Conservation (phyloP, 805 yeast genomes). For the Saccharomycopsis sp. region DNA sequence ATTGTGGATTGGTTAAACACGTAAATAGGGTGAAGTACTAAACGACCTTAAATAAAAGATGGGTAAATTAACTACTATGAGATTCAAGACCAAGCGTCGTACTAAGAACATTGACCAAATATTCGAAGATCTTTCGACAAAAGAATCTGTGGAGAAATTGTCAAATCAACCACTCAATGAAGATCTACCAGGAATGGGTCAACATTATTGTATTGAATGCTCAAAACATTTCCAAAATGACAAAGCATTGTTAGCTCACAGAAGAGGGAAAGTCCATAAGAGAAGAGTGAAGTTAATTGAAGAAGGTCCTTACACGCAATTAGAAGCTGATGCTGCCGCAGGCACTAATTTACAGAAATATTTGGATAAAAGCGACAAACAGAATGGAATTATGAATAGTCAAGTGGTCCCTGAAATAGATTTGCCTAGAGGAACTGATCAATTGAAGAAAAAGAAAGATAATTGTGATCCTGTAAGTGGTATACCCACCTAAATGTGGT, state of each 20-base stretch:
- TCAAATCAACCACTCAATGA: conserved; percentile 86
- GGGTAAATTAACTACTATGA: conserved; percentile 83
- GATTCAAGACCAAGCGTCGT: conserved; percentile 87
- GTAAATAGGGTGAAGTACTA: too few species aligned
- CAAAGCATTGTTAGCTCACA: conserved; percentile 63
- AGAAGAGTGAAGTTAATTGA: conserved; percentile 73
- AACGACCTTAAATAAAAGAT: conserved; percentile 30
- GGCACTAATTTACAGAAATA: conserved; percentile 56
- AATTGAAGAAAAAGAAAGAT: conserved; percentile 8
- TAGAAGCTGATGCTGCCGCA: conserved; percentile 87
- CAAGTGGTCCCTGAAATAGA: conserved; percentile 6
- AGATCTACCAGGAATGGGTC: conserved; percentile 89
- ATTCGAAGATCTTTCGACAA: conserved; percentile 61
- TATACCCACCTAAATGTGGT: too few species aligned
- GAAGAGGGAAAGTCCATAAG: conserved; percentile 73
- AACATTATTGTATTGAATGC: conserved; percentile 90
- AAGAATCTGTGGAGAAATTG: conserved; percentile 55
- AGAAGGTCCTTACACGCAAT: conserved; percentile 75
- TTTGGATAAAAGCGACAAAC: conserved; percentile 5
- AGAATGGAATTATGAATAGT: conserved; percentile 3
- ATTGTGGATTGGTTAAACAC: too few species aligned
- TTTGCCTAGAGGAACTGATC: conserved; percentile 8
- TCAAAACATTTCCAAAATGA: conserved; percentile 85
- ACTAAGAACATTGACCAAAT: conserved; percentile 79
- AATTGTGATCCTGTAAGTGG: neutral